Evolutionary conservation across 2,329 filamentous ascomycete genomes (phyloP).

Genomic region (Botrytis squamosa): DNA sequence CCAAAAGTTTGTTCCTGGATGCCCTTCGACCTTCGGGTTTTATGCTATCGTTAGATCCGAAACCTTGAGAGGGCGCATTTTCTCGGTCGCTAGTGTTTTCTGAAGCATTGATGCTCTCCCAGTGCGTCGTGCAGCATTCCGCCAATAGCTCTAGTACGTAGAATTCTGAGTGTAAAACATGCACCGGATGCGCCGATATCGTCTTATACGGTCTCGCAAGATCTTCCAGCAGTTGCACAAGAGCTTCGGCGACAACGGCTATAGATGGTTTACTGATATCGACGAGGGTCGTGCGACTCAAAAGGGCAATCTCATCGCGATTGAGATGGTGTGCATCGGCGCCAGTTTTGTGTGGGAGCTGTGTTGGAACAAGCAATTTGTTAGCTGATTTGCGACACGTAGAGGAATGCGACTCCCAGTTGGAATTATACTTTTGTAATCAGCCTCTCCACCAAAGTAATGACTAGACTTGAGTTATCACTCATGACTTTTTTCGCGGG

Average conservation of each 20-base stretch:
- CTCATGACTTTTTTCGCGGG: conserved; percentile 48
- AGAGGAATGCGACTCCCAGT: conserved; percentile 15
- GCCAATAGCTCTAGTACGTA: conserved; percentile 63
- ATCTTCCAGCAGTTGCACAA: conserved; percentile 58
- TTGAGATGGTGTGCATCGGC: conserved; percentile 55
- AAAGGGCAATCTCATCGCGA: conserved; percentile 60
- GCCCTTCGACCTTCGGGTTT: conserved; percentile 31
- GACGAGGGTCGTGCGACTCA: conserved; percentile 61
- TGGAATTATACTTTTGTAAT: conserved; percentile 54
- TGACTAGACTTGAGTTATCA: conserved; percentile 58
- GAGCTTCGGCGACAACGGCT: conserved; percentile 53
- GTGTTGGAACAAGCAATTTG: conserved; percentile 16
- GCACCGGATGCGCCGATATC: conserved; percentile 53
- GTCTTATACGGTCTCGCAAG: conserved; percentile 54
- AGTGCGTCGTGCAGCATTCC: conserved; percentile 64
- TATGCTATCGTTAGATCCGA: conserved; percentile 24
- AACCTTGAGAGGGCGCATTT: conserved; percentile 27
- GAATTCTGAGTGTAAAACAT: conserved; percentile 62
- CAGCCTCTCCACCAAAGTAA: conserved; percentile 61
- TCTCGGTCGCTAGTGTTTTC: conserved; percentile 31
- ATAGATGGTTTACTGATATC: conserved; percentile 57
- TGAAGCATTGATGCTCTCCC: conserved; percentile 46
- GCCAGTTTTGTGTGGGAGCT: conserved; percentile 65
- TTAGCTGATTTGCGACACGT: conserved; percentile 25
- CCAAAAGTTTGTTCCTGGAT: conserved; percentile 32